Evolutionary conservation across 208 protist species (phyloP).

Genomic region (Leishmania guyanensis): DNA sequence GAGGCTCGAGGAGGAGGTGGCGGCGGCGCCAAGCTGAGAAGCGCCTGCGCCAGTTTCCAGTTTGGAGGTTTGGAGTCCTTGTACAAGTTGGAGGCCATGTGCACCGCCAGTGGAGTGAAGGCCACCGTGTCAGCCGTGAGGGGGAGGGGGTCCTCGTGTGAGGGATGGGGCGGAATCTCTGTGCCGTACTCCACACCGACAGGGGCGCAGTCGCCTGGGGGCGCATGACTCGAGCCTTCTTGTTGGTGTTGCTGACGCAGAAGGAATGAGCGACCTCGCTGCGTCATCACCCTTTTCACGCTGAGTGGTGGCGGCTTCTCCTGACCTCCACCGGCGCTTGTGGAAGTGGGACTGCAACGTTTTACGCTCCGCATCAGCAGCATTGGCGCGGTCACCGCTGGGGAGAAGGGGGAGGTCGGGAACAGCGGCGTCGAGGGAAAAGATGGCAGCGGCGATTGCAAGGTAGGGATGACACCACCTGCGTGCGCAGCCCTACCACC

Average conservation of each 20-base stretch:
- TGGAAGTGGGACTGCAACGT: not conserved
- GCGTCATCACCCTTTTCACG: constrained; percentile 1
- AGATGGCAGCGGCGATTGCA: not conserved
- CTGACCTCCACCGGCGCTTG: not conserved
- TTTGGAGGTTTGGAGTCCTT: not conserved
- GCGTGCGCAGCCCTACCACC: not conserved
- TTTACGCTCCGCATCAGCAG: not conserved
- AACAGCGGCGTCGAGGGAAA: not conserved
- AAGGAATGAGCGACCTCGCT: not conserved
- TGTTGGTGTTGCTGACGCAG: constrained; percentile 11
- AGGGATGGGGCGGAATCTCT: too few relatives aligned
- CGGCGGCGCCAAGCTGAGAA: not conserved
- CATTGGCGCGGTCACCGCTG: not conserved
- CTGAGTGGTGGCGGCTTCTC: not conserved
- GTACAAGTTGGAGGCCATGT: not conserved
- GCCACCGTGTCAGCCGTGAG: not conserved
- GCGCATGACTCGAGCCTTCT: not conserved
- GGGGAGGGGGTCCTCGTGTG: too few relatives aligned
- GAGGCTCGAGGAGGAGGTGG: not conserved
- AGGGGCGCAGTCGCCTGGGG: not conserved
- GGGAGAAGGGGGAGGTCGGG: not conserved
- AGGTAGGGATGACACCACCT: not conserved
- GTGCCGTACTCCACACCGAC: too few relatives aligned
- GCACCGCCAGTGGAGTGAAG: not conserved
- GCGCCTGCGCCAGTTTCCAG: not conserved